Evolutionary conservation across 2,329 filamentous ascomycete species (phyloP).

Genomic region (Diplodia sapinea): DNA sequence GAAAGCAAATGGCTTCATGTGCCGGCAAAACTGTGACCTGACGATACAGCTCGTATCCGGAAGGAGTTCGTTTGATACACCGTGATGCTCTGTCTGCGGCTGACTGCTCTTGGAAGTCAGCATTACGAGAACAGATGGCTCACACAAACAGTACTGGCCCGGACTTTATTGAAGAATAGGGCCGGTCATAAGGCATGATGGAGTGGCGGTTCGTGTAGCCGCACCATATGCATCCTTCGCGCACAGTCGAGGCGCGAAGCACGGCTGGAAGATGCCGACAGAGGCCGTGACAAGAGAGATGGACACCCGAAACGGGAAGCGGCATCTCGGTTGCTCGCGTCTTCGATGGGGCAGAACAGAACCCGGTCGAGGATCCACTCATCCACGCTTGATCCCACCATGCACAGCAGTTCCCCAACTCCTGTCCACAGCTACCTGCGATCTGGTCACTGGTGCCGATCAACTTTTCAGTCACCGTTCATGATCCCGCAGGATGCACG

Average conservation of each 20-base stretch:
- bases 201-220: slow-evolving; percentile 13
- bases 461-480: background rate
- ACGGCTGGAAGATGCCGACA: slow-evolving; percentile 3
- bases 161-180: slow-evolving; percentile 1
- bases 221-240: slow-evolving; percentile 15
- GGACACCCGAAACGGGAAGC: background rate
- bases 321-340: background rate
- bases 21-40: background rate
- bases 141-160: background rate
- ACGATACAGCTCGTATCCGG: background rate
- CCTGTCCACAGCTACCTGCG: background rate
- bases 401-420: background rate
- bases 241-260: background rate
- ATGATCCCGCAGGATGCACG: background rate
- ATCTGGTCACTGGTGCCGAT: background rate
- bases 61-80: no score
- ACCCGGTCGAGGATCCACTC: background rate
- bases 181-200: background rate
- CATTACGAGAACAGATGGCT: background rate
- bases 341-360: background rate
- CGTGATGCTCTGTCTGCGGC: background rate
- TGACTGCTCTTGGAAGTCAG: background rate
- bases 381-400: background rate
- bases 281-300: background rate
- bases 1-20: background rate